Evolutionary conservation across 2,329 filamentous ascomycete genomes (phyloP), one percentile per base, ranked within the genome.

Genomic region (Monosporascus cannonballus): DNA sequence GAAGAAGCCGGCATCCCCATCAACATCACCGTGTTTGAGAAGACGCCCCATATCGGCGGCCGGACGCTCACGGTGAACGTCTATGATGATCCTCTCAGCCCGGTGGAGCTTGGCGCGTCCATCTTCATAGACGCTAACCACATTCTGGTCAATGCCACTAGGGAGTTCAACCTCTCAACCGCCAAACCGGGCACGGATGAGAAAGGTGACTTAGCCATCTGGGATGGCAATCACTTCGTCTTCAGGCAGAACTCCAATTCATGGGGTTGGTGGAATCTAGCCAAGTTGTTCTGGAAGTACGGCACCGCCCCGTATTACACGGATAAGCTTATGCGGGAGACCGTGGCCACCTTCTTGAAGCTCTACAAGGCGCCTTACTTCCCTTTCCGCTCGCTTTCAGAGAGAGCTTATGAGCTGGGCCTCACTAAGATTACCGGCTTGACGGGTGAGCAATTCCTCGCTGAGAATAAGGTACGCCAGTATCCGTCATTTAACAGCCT

Each of bases 1-100:
- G 71, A 80, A 4, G 71, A 81, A 53, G 75, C 77, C n/a, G 74
- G 73, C 18, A 69, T 87, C 18, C 73, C 77, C 2, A 66, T 93
- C 54, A 87, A 96, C 59, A 86, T 97, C 62, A 96, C 91, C 22
- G 76, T 99, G 27, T 96, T 93, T 67, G 94, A 99, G 65, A 87
- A 86, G 60, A 84, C 83, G 17, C 69, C 75, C 34, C 89, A 85
- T 60, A 78, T 97, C 44, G 94, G 94, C 30, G 94, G 94, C 8
- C 88, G 94, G 25, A 88, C 88, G 7, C 89, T 92, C 30, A 97
- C 92, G 0, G 87, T 96, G 18, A 76, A 91, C 63, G 85, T 84
- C 2, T 93, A 87, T 66, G 79, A 82, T 57, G 78, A 93, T 61
- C 75, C 84, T 2, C 58, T 73, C 0, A 74, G 85, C 39, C 87